Evolutionary conservation across 164 flowering plant genomes (phyloP), one percentile per base, ranked within the genome.

Genomic region (Chimonanthus salicifolius): DNA sequence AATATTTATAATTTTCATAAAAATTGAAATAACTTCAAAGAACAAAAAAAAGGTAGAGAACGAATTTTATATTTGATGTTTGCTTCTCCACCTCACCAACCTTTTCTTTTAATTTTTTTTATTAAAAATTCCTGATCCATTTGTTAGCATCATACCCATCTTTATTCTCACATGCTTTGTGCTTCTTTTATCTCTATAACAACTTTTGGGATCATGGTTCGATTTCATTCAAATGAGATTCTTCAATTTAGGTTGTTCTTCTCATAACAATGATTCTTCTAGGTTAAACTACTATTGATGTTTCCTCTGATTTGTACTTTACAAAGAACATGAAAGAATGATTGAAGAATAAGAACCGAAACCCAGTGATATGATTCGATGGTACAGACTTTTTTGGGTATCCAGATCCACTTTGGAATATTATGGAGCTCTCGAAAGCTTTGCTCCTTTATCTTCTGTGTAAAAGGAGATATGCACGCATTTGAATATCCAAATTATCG

Each of bases 271-370:
- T 11, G 11, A 70, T 5, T 11, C 13, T 16, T 49, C 45, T 10
- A 33, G 72, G 62, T n/a, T 49, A 50, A 50, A 69, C 7, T 5
- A 48, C 16, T 0, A 46, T 62, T 69, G 21, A 2, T 13, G 4
- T n/a, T 21, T 47, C 63, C 45, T 62, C 64, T 33, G 68, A 47
- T 71, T 46, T 60, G 72, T 49, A 54, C 72, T 71, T 60, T 60
- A 21, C 63, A 71, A 43, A 50, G 46, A 65, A 15, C 68, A 21
- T 46, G 47, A 44, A 10, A 46, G 47, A 62, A 62, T 71, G 67
- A 71, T 71, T 62, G 74, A 63, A 58, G 74, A 62, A 71, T 71
- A 71, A 71, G 74, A 71, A 62, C 74, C 74, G 67, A 62, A 47
- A 47, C 20, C 67, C 50, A 62, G 46, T 20, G 13, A 62, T 71